A percentile compares a stretch with the other conserved stretches of the same genome.
phyloP scores from a whole-genome alignment of 2,329 filamentous ascomycete genomes.

The Microcyclospora pomicola region DNA sequence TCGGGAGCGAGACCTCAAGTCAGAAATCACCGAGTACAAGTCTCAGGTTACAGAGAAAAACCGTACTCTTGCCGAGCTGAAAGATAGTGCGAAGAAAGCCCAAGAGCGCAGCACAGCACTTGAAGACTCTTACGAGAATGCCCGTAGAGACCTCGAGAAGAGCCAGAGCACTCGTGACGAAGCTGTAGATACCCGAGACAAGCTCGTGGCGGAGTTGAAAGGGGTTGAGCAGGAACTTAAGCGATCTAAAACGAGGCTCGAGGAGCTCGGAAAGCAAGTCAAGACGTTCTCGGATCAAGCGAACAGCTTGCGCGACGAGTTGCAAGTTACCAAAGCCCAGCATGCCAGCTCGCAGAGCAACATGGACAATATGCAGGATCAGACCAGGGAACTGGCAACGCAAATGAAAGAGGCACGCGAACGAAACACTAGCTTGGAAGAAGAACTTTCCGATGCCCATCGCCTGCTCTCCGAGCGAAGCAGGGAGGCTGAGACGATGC shows the following conservation, averaged over 20 bases:
- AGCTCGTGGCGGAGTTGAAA: slow-evolving; percentile 53
- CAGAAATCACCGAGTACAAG: slow-evolving; percentile 57
- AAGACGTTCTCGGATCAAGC: slow-evolving; percentile 55
- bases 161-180: slow-evolving; percentile 70
- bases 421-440: slow-evolving; percentile 73
- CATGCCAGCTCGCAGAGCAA: slow-evolving; percentile 74
- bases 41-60: slow-evolving; percentile 61
- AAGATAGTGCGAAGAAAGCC: slow-evolving; percentile 65
- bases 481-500: slow-evolving; percentile 89
- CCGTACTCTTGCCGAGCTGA: slow-evolving; percentile 59
- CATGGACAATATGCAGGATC: slow-evolving; percentile 84
- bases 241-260: slow-evolving; percentile 42
- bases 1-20: slow-evolving; percentile 66
- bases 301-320: slow-evolving; percentile 58
- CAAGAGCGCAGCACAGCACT: slow-evolving; percentile 55
- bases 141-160: slow-evolving; percentile 63
- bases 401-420: slow-evolving; percentile 83
- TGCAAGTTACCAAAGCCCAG: slow-evolving; percentile 71
- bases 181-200: slow-evolving; percentile 58
- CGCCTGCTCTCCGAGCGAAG: slow-evolving; percentile 75
- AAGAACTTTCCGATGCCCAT: slow-evolving; percentile 82
- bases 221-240: slow-evolving; percentile 59
- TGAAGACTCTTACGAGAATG: slow-evolving; percentile 63
- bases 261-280: slow-evolving; percentile 62
- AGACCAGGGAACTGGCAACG: slow-evolving; percentile 72